Conservation (phyloP, 139 green algal species). For the Closterium sp. region DNA sequence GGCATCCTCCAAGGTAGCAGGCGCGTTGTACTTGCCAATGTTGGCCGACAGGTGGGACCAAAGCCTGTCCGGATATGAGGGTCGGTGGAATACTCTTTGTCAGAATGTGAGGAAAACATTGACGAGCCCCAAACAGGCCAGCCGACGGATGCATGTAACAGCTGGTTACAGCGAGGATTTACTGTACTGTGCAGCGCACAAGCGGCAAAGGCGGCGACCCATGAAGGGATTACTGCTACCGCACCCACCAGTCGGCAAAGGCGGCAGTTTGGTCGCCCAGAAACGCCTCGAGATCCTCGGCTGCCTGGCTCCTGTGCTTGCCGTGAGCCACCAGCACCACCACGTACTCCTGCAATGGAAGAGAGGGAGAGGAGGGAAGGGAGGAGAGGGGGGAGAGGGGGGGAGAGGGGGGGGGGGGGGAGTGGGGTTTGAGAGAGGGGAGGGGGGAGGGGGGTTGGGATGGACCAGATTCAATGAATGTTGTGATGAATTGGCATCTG, state of each 20-base stretch:
- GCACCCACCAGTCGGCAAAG: slow-evolving; percentile 39
- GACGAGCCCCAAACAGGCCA: no score
- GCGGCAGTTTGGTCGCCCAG: slow-evolving; percentile 22
- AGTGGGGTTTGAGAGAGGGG: no score
- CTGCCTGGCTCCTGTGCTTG: slow-evolving; percentile 18
- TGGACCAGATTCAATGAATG: no score
- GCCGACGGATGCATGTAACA: no score
- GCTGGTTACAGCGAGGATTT: neutral
- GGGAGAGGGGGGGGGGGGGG: no score
- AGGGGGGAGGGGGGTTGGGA: no score
- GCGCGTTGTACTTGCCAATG: neutral
- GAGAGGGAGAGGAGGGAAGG: no score
- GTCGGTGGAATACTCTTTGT: no score
- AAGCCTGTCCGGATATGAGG: neutral
- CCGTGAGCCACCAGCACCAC: slow-evolving; percentile 44
- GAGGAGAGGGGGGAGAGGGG: no score
- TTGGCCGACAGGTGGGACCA: neutral
- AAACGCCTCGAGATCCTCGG: slow-evolving; percentile 37
- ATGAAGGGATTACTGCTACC: neutral
- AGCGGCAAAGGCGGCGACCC: slow-evolving; percentile 28
- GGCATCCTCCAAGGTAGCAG: neutral
- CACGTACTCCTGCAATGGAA: slow-evolving; percentile 37
- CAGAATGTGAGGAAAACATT: no score
- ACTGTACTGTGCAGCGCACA: neutral
- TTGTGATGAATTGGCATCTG: no score